These are phyloP conservation scores for Cystofilobasidium ferigula DNA, from an alignment of 768 basidiomycete species.

Conservation along the genomic window DNA sequence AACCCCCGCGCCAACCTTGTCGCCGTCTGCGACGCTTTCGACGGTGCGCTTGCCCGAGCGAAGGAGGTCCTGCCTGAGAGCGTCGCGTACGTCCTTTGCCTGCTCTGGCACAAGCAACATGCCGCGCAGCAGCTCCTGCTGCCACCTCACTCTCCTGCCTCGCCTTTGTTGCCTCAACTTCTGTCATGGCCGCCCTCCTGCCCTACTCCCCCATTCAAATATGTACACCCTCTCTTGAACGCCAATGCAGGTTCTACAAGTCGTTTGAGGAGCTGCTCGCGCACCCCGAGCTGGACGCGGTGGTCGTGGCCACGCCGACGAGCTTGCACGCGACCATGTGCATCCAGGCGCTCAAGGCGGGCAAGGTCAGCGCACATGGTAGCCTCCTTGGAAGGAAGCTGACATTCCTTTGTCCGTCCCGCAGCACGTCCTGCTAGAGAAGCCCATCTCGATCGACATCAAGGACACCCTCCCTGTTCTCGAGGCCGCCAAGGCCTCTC, in stretches of 20 bases:
- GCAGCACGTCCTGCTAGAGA: constrained; percentile 30
- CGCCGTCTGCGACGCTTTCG: constrained; percentile 16
- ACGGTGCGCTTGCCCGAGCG: background rate
- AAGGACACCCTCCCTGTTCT: constrained; percentile 24
- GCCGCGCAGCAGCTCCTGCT: too few relatives aligned
- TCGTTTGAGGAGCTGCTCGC: constrained; percentile 19
- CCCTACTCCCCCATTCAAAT: too few relatives aligned
- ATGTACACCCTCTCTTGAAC: background rate
- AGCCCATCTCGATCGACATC: constrained; percentile 29
- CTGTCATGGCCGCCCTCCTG: too few relatives aligned
- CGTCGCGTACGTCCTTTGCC: background rate
- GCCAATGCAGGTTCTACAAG: background rate
- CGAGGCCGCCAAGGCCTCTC: constrained; percentile 22
- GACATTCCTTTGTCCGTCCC: background rate
- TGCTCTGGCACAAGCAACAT: too few relatives aligned
- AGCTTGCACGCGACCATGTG: constrained; percentile 27
- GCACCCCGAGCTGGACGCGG: constrained; percentile 22
- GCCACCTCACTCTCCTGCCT: too few relatives aligned
- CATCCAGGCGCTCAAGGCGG: constrained; percentile 25
- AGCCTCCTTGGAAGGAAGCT: background rate
- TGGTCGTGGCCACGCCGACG: constrained; percentile 29
- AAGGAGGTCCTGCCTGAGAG: constrained; percentile 10
- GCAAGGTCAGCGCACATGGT: constrained; percentile 24
- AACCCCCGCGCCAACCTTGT: constrained; percentile 16
- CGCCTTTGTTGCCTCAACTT: too few relatives aligned